A percentile compares a stretch with the other conserved stretches of the same genome.
These are phyloP conservation scores for Plenodomus biglobosus DNA, from an alignment of 2,329 filamentous ascomycete species.

Conservation along the genomic window DNA sequence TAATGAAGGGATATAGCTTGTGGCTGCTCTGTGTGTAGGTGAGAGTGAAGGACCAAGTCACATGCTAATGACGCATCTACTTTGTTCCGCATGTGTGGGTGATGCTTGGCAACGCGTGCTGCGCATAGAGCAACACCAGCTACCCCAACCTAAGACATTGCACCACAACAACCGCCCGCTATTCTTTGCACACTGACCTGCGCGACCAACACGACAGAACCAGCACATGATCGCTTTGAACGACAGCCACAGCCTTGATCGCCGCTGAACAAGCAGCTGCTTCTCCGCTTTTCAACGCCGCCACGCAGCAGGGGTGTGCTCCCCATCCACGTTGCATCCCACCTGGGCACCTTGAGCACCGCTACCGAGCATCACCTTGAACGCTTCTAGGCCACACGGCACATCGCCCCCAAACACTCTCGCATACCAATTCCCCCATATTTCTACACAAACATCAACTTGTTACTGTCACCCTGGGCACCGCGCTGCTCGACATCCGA, in stretches of 20 bases:
- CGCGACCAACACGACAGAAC: neutral
- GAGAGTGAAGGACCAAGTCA: slow-evolving; percentile 6
- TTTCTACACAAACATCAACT: neutral
- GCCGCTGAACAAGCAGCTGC: slow-evolving; percentile 5
- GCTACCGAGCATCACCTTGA: slow-evolving; percentile 8
- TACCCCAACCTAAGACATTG: slow-evolving; percentile 16
- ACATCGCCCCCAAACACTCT: neutral
- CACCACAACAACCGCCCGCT: slow-evolving; percentile 25
- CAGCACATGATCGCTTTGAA: neutral
- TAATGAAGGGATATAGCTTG: neutral
- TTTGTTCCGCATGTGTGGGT: slow-evolving; percentile 1
- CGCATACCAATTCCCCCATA: neutral
- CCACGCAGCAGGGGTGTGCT: slow-evolving; percentile 28
- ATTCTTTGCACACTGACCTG: slow-evolving; percentile 13
- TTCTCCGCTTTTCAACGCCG: slow-evolving; percentile 34
- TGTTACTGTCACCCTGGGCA: neutral
- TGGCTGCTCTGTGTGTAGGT: slow-evolving; percentile 1
- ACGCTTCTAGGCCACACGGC: neutral
- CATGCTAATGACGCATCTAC: slow-evolving; percentile 15
- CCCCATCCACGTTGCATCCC: slow-evolving; percentile 29
- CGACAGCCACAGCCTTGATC: neutral
- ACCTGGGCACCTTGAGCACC: slow-evolving; percentile 25
- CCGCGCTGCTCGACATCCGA: neutral
- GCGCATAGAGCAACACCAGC: neutral
- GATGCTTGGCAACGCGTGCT: neutral